Base-by-base conservation (phyloP, 2,329 filamentous ascomycete species). In the Fusarium secorum region DNA sequence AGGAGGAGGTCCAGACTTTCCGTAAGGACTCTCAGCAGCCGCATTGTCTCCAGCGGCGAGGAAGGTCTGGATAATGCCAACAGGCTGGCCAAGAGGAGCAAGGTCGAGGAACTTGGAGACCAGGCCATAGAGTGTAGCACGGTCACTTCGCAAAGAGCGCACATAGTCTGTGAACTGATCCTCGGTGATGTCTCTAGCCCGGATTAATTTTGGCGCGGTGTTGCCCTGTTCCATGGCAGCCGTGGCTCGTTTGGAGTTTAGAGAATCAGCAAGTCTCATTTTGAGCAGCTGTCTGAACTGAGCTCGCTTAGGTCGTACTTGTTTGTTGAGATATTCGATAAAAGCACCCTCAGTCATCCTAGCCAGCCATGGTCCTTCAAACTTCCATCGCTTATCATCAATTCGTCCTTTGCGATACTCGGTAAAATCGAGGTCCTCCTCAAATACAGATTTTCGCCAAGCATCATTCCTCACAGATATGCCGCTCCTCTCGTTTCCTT, bases 311-410 rank as follows among this genome's bases (percentile, higher is more conserved):
- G 81, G 83, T 53, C 85, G 84, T 42, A 92, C 87, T 26, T 82
- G 80, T 72, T 84, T 88, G 54, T 82, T 77, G 17, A 92, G 64
- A 74, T 88, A 92, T 32, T 78, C 76, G 30, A 85, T 80, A 75
- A 92, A 91, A 18, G 88, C 84, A 22, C 89, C 89, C 66, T 89
- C 84, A 8, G 83, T 85, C 82, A 90, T 85, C 45, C 87, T 87
- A 36, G 88, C 89, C 36, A 92, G 82, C 89, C 89, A 92, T 6
- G 90, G 90, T 1, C 90, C 90, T 30, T 81, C 80, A 70, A 91
- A 92, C 77, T 89, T 91, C 90, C 90, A 92, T 69, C 89, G 84
- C 72, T 83, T 83, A 67, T 85, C 84, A 52, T 82, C 80, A 38
- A 78, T 74, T 42, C 81, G 75, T 62, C 78, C 77, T 20, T 76